These are phyloP conservation scores for Paracoccidioides lutzii DNA, from an alignment of 2,329 filamentous ascomycete genomes.

Conservation along the genomic window DNA sequence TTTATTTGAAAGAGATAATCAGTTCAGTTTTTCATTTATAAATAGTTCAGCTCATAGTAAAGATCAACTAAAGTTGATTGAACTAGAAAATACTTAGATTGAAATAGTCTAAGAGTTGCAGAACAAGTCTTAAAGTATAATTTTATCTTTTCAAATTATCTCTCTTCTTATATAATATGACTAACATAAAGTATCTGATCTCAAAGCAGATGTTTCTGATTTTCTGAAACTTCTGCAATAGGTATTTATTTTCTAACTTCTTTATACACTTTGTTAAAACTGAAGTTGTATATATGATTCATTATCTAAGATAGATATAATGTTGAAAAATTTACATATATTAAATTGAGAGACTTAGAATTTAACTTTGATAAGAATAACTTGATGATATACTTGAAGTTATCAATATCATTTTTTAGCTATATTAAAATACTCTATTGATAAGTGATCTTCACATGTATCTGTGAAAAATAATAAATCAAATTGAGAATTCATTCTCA, in stretches of 20 bases:
- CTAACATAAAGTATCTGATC: neutral
- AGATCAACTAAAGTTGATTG: slow-evolving; percentile 1
- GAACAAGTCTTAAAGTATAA: neutral
- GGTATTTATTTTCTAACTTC: too few species aligned
- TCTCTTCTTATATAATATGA: neutral
- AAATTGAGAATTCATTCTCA: too few species aligned
- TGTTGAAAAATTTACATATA: neutral
- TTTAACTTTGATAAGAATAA: too few species aligned
- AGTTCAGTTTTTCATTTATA: too few species aligned
- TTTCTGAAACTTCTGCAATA: neutral
- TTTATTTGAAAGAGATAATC: neutral
- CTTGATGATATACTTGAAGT: too few species aligned
- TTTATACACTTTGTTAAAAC: too few species aligned
- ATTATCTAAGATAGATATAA: neutral
- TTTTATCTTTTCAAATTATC: neutral
- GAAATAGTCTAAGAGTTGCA: neutral
- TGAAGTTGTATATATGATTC: neutral
- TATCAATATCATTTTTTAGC: too few species aligned
- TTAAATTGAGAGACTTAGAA: neutral
- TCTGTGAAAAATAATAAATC: too few species aligned
- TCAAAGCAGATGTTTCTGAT: neutral
- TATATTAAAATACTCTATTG: too few species aligned
- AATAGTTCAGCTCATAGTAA: slow-evolving; percentile 2
- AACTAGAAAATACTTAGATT: neutral
- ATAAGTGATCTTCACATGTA: too few species aligned